phyloP scores from a whole-genome alignment of 441 rosid species.

The Flueggea neowawraea region DNA sequence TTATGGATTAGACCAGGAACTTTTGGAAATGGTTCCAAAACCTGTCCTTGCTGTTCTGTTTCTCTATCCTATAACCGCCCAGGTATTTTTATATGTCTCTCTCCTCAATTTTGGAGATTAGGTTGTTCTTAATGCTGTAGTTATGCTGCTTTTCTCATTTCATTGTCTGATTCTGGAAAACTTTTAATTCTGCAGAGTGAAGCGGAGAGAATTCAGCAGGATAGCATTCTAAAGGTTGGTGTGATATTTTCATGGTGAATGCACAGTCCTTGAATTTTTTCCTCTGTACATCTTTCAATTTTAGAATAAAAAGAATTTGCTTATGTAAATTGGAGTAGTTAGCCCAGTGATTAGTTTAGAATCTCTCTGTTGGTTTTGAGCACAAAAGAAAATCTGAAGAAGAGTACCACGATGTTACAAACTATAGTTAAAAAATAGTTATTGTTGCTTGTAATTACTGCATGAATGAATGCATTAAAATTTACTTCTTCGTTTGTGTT shows the following conservation, averaged over 20 bases:
- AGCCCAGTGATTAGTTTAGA: too few species aligned
- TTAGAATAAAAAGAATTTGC: not conserved
- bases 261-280: not conserved
- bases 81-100: conserved; percentile 35
- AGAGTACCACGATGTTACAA: too few species aligned
- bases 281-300: not conserved
- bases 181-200: conserved; percentile 47
- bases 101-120: not conserved
- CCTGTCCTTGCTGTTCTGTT: conserved; percentile 91
- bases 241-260: not conserved
- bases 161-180: not conserved
- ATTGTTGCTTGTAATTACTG: too few species aligned
- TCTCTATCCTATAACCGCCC: conserved; percentile 71
- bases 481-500: not conserved
- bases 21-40: conserved; percentile 81
- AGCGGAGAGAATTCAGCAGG: conserved; percentile 71
- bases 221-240: conserved; percentile 45
- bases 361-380: too few species aligned
- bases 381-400: too few species aligned
- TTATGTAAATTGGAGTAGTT: not conserved
- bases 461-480: too few species aligned
- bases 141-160: not conserved
- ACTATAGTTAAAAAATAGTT: too few species aligned
- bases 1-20: conserved; percentile 85
- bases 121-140: not conserved